Evolutionary conservation across 345 rosid genomes (phyloP), one percentile per base, ranked within the genome.

Genomic region (Atalantia buxifolia): DNA sequence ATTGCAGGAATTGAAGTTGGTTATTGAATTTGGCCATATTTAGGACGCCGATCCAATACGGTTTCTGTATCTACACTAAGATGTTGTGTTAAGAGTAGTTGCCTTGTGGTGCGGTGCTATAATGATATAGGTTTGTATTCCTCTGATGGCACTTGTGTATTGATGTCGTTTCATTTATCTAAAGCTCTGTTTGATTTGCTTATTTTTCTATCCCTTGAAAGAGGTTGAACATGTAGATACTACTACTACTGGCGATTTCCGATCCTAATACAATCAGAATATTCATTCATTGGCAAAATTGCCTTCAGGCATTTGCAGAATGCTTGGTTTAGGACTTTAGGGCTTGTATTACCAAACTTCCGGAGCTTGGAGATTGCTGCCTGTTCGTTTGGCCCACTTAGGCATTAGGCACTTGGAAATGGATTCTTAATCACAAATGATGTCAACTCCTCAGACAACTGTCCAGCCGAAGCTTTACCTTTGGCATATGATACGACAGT

Each of bases 81-180:
- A 70, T 75, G 80, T 48, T 83, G 85, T 84, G 72, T 78, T 79
- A 45, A 45, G 68, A 76, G 74, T 69, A 71, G 63, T 67, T 48
- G 18, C 45, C 14, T 22, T 61, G 78, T 55, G 50, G 50, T 45
- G 50, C 48, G 66, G 40, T 67, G 69, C 76, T 64, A 60, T 74
- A 70, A 77, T 78, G 81, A 78, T 66, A 81, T 79, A 81, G 72
- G 63, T 72, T 85, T 81, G 50, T 13, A 45, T 45, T 45, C 50
- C 50, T 0, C 50, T 13, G 81, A 77, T 74, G 84, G 79, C 80
- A 63, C 62, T 75, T 69, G 81, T 79, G 84, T 80, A 68, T 63
- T 25, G 31, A 73, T 66, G 27, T 62, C 80, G 76, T 76, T 53
- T 75, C 74, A 63, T 82, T 79, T 56, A 30, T 60, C 65, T 1